Conservation (phyloP, 495 filamentous ascomycete species). For the Pseudoneurospora amorphoporcata region DNA sequence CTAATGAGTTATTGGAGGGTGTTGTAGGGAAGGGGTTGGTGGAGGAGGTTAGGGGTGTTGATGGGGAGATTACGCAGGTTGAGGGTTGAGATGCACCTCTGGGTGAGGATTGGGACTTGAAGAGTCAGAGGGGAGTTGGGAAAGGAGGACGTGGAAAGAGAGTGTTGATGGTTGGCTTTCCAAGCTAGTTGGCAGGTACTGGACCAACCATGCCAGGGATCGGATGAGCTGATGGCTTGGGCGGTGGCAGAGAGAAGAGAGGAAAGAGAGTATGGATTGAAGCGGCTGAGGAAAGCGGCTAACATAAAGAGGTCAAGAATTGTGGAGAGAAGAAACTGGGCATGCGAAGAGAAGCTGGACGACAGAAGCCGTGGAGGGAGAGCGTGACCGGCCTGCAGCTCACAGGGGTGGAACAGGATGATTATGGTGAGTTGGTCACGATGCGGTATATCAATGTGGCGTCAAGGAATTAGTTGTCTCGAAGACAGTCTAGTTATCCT, state of each 20-base stretch:
- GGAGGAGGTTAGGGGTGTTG: slow-evolving; percentile 36
- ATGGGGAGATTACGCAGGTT: slow-evolving; percentile 29
- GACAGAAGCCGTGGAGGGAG: neutral
- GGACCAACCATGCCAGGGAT: too few relatives aligned
- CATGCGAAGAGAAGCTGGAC: neutral
- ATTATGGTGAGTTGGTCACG: neutral
- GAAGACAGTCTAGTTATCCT: neutral
- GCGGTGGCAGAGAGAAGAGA: too few relatives aligned
- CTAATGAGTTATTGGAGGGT: slow-evolving; percentile 37
- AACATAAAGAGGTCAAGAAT: neutral
- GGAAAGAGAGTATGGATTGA: neutral
- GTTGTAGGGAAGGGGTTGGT: slow-evolving; percentile 36
- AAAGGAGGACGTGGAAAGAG: too few relatives aligned
- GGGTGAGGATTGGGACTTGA: neutral
- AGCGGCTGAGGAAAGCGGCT: neutral
- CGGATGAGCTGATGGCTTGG: too few relatives aligned
- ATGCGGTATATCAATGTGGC: neutral
- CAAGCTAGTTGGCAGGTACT: too few relatives aligned
- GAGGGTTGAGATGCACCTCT: slow-evolving; percentile 6
- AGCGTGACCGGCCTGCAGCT: too few relatives aligned
- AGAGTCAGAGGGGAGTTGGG: neutral
- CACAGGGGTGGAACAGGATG: neutral
- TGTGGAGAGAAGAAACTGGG: neutral
- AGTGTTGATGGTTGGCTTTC: too few relatives aligned
- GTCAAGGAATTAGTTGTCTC: neutral